These are phyloP conservation scores for Alternaria longipes DNA, from an alignment of 2,329 filamentous ascomycete genomes.

Conservation along the genomic window DNA sequence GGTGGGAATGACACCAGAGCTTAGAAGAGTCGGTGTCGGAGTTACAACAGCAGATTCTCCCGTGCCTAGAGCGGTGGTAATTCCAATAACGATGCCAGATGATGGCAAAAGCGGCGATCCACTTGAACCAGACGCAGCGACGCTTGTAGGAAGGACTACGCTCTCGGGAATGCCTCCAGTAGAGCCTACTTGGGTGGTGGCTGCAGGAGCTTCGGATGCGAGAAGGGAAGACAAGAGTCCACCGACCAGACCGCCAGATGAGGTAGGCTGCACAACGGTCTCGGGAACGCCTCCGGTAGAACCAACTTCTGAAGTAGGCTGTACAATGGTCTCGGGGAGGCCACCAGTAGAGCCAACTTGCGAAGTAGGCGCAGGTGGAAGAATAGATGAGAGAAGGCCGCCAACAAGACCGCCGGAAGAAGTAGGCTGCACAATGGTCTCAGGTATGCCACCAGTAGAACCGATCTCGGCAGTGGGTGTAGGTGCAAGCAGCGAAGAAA, in stretches of 20 bases:
- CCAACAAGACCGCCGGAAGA: conserved; percentile 17
- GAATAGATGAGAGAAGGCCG: conserved; percentile 24
- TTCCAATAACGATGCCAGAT: conserved; percentile 47
- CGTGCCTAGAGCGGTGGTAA: conserved; percentile 47
- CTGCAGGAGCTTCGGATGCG: conserved; percentile 18
- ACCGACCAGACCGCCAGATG: conserved; percentile 17
- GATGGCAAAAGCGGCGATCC: conserved; percentile 15
- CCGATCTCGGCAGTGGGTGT: conserved; percentile 17
- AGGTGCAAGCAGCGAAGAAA: conserved; percentile 26
- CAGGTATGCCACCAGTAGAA: conserved; percentile 26
- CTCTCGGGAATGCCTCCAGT: conserved; percentile 35
- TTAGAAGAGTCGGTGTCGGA: conserved; percentile 23
- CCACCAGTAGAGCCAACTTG: conserved; percentile 25
- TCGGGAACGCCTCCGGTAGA: conserved; percentile 28
- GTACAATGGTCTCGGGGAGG: conserved; percentile 21
- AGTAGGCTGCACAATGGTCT: conserved; percentile 16
- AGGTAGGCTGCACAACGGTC: conserved; percentile 16
- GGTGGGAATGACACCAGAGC: conserved; percentile 34
- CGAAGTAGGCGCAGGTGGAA: conserved; percentile 19
- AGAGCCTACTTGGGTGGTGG: conserved; percentile 28
- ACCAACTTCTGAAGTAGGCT: conserved; percentile 23
- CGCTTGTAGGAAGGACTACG: conserved; percentile 34
- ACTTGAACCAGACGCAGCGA: conserved; percentile 8
- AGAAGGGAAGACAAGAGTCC: conserved; percentile 26
- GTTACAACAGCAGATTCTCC: conserved; percentile 19